phyloP scores from a whole-genome alignment of 805 yeast species.

The Soucietia sequanensis region DNA sequence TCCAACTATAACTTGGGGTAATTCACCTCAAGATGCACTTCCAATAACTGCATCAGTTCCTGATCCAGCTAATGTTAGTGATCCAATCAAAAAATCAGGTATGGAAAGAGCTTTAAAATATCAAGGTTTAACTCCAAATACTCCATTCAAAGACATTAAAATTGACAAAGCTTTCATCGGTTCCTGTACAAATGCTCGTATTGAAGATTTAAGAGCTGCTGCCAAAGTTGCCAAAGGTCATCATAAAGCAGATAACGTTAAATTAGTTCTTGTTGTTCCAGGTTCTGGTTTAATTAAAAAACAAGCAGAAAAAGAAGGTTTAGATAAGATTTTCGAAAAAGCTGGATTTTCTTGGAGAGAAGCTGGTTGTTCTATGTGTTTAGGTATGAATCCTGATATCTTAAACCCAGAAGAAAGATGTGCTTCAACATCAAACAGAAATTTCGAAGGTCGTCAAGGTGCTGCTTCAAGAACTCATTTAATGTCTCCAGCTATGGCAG shows the following conservation, averaged over 20 bases:
- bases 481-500: conserved; percentile 99
- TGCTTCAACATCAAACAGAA: conserved; percentile 98
- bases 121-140: conserved; percentile 87
- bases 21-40: conserved; percentile 97
- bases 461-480: conserved; percentile 93
- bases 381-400: conserved; percentile 99
- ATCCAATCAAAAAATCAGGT: conserved; percentile 74
- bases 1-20: conserved; percentile 99
- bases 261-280: conserved; percentile 88
- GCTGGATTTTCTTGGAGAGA: conserved; percentile 99
- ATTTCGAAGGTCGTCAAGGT: conserved; percentile 99
- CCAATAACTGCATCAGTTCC: conserved; percentile 92
- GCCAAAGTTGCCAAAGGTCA: conserved; percentile 91
- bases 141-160: conserved; percentile 68
- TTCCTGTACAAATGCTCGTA: conserved; percentile 96
- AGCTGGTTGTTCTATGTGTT: conserved; percentile 99
- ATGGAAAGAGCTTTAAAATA: conserved; percentile 89
- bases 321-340: conserved; percentile 82
- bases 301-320: conserved; percentile 94
- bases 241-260: conserved; percentile 77
- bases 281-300: conserved; percentile 94
- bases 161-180: conserved; percentile 97
- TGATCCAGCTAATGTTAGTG: conserved; percentile 72
- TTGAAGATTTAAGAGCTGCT: conserved; percentile 95
- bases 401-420: conserved; percentile 94